Percentiles rank a stretch among this genome's conserved stretches.
Evolutionary conservation across 345 rosid species (phyloP).

Genomic region (Heritiera littoralis): DNA sequence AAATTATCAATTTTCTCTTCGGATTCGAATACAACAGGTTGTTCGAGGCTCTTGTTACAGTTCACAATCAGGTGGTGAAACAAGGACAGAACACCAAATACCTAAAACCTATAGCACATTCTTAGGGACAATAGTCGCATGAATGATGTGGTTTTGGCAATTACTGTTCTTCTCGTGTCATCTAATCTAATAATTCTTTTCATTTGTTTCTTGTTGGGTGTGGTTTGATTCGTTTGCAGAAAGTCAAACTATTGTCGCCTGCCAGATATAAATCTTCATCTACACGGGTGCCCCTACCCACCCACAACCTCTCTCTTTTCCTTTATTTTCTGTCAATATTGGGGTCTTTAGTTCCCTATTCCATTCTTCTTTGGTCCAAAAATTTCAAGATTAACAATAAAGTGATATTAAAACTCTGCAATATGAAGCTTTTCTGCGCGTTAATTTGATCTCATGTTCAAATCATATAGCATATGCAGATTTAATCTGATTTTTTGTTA

Average conservation of each 20-base stretch:
- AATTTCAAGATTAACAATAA: background rate
- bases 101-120: conserved; percentile 15
- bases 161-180: background rate
- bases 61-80: conserved; percentile 15
- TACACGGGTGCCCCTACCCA: too few species aligned
- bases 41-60: background rate
- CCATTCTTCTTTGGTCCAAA: background rate
- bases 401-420: background rate
- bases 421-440: too few species aligned
- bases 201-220: background rate
- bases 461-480: too few species aligned
- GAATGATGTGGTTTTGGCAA: background rate
- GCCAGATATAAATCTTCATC: background rate
- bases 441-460: too few species aligned
- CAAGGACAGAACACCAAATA: conserved; percentile 33
- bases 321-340: too few species aligned
- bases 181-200: too few species aligned
- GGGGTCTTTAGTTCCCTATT: background rate
- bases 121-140: conserved; percentile 26
- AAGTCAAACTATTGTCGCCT: background rate
- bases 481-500: too few species aligned
- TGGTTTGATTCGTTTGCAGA: background rate
- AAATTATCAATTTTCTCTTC: background rate
- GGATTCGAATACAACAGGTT: conserved; percentile 13
- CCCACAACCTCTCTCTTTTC: too few species aligned